These are phyloP conservation scores for Aspergillus mulundensis DNA, from an alignment of 495 filamentous ascomycete genomes.

Conservation along the genomic window DNA sequence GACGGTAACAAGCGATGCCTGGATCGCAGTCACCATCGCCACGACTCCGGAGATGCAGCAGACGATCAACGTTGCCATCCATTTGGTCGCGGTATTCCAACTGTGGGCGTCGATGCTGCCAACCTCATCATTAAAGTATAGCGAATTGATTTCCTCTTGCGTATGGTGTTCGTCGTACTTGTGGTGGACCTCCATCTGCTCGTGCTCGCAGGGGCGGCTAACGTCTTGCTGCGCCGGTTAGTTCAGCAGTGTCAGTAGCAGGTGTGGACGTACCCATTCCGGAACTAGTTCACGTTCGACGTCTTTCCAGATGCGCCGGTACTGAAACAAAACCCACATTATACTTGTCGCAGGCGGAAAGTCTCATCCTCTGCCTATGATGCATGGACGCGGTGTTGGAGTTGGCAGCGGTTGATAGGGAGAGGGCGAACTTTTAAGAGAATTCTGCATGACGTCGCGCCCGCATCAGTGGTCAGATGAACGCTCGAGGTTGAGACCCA, in stretches of 20 bases:
- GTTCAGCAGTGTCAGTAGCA: no score
- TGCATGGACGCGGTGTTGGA: no score
- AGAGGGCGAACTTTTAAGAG: no score
- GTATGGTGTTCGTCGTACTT: not conserved
- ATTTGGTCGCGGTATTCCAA: conserved; percentile 1
- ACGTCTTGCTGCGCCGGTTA: no score
- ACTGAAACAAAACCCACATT: conserved; percentile 9
- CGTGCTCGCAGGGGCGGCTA: not conserved
- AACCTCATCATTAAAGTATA: not conserved
- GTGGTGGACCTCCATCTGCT: not conserved
- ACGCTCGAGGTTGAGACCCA: no score
- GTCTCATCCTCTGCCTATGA: no score
- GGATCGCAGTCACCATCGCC: conserved; percentile 26
- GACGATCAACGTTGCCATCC: not conserved
- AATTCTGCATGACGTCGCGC: no score
- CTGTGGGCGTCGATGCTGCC: conserved; percentile 1
- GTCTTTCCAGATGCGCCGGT: conserved; percentile 8
- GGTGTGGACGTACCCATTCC: not conserved
- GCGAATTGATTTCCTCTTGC: not conserved
- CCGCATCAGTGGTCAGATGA: no score
- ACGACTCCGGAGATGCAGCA: conserved; percentile 43
- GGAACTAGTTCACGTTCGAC: not conserved
- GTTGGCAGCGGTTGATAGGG: no score
- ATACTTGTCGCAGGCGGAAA: not conserved
- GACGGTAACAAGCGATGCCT: conserved; percentile 28